Evolutionary conservation across 2,329 filamentous ascomycete species (phyloP), one percentile per base, ranked within the genome.

Genomic region (Xenoacremonium recifei): DNA sequence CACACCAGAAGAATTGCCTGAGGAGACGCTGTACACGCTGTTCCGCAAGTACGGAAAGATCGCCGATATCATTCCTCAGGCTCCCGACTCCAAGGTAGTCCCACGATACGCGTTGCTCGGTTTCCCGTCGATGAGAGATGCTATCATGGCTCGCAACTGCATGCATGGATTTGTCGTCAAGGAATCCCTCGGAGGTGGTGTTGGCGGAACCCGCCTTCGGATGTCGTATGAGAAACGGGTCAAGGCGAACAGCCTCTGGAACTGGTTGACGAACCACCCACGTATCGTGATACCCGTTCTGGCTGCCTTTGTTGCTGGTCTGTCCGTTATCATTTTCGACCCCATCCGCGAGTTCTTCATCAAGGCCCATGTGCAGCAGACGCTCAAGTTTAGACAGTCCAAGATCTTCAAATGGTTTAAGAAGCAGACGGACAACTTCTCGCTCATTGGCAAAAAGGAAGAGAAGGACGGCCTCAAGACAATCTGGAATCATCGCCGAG

Each of bases 341-440:
- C 93, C 93, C 0, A 91, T 99, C 44, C 82, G 93, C 33, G 91
- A 90, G 1, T 93, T 95, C 60, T 96, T 95, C 57, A 88, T 97
- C 67, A 89, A 89, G 58, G 77, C 85, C 4, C 90, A 96, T 61
- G 84, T 99, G 37, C 89, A 90, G 21, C 79, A 84, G 35, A 82
- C 84, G 0, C 81, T 93, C 47, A 80, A 87, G 43, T 71, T 93
- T 21, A 82, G 81, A 33, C 83, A 93, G 47, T 92, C 83, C 57
- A 76, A 70, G 35, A 58, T 91, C 13, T 87, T 89, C 64, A 80
- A 84, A 46, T 96, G 90, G 92, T 79, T 96, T 59, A 85, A 85
- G 59, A 63, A 65, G 16, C 65, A 65, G 40, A 61, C 79, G 1
- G 83, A 85, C 39, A 77, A 84, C 27, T 75, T 90, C n/a, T 81